Evolutionary conservation across 1,284 basidiomycete genomes (phyloP).

Genomic region (Tylopilus sp.): DNA sequence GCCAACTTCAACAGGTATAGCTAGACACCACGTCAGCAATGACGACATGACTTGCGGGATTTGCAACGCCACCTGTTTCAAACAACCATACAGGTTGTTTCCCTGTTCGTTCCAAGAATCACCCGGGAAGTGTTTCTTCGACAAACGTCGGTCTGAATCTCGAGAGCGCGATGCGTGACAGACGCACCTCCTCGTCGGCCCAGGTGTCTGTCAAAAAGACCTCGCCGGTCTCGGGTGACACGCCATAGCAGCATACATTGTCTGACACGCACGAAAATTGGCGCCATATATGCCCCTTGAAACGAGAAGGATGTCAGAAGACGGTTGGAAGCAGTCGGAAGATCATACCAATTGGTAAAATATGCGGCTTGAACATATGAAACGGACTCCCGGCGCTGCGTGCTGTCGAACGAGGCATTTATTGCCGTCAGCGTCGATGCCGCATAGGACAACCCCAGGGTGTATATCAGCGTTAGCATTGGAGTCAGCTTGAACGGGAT

Average conservation of each 20-base stretch:
- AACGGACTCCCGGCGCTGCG: slow-evolving; percentile 58
- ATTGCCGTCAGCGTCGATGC: slow-evolving; percentile 17
- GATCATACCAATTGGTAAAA: slow-evolving; percentile 71
- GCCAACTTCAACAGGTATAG: slow-evolving; percentile 75
- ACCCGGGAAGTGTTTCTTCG: slow-evolving; percentile 72
- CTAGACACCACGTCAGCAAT: slow-evolving; percentile 36
- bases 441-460: slow-evolving; percentile 19
- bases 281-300: slow-evolving; percentile 84
- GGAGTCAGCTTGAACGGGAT: slow-evolving; percentile 12
- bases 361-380: slow-evolving; percentile 70
- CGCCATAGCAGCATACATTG: slow-evolving; percentile 30
- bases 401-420: slow-evolving; percentile 30
- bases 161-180: not conserved
- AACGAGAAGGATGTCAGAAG: slow-evolving; percentile 16
- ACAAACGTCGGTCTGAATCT: not conserved
- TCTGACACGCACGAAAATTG: slow-evolving; percentile 70
- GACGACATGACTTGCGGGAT: not conserved
- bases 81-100: slow-evolving; percentile 87
- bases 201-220: slow-evolving; percentile 84
- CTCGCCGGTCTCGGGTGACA: slow-evolving; percentile 72
- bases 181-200: slow-evolving; percentile 82
- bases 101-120: slow-evolving; percentile 73
- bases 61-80: slow-evolving; percentile 75
- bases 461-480: slow-evolving; percentile 19
- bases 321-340: not conserved